Evolutionary conservation across 345 rosid species (phyloP), one percentile per base, ranked within the genome.

Genomic region (Trapa bicornis): DNA sequence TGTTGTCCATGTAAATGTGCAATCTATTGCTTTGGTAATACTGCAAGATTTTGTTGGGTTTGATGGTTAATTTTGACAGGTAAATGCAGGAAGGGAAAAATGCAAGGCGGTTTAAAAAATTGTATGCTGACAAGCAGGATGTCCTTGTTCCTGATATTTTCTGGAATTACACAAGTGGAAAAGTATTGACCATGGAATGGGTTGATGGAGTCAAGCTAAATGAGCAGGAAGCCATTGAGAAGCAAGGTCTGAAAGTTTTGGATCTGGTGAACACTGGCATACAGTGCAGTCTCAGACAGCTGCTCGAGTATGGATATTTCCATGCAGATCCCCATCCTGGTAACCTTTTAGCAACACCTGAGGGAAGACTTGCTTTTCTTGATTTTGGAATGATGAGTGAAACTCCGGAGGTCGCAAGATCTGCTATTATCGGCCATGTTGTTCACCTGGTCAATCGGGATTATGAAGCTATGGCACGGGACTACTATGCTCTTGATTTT

Each of bases 301-400:
- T 94, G 52, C 89, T 94, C 8, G 99, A 94, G 77, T 89, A 94
- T 65, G 99, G 99, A 0, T 94, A 85, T 68, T 94, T 94, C 74
- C 99, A 94, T 67, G 99, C 97, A 14, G 99, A 91, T 61, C 99
- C 99, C 80, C 99, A 94, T 81, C 99, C 99, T 54, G 99, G 99
- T 47, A 94, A 94, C 71, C 96, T 94, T 65, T 77, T 94, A 82
- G 99, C 96, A 35, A 94, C 99, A 54, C 99, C 97, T 37, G 96
- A 88, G 65, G 99, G 99, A 14, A 94, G 86, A 79, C 97, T 94
- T 71, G 97, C 99, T 61, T 94, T 93, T 85, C 85, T 93, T 61
- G 99, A 93, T 74, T 93, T 90, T 77, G 97, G 99, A 37, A 93
- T 93, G 99, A 93, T 93, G 97, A 93, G 99, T 74, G 97, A 93